These are phyloP conservation scores for Candida sanyaensis DNA, from an alignment of 1,139 yeast genomes.

Conservation along the genomic window DNA sequence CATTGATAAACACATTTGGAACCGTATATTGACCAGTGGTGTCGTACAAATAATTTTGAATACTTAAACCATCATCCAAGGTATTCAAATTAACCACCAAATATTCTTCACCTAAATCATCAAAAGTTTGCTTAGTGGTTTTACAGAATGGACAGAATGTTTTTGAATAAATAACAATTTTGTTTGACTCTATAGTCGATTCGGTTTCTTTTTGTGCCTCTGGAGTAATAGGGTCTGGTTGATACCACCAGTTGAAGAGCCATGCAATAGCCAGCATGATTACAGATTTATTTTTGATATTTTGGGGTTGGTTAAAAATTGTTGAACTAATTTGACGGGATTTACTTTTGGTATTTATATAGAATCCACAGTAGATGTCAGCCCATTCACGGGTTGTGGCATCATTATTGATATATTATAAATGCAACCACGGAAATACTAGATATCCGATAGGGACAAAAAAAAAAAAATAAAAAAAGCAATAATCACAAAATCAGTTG, in stretches of 20 bases:
- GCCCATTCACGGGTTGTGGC: not conserved
- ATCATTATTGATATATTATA: not conserved
- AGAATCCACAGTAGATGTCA: not conserved
- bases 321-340: not conserved
- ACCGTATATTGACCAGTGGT: conserved; percentile 83
- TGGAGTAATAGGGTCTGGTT: conserved; percentile 3
- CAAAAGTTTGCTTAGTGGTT: conserved; percentile 20
- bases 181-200: not conserved
- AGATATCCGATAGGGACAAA: not conserved
- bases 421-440: not conserved
- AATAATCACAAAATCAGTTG: too few relatives aligned
- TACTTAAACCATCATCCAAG: conserved; percentile 21
- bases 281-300: not conserved
- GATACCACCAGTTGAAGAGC: conserved; percentile 5
- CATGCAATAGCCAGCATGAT: conserved; percentile 1
- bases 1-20: conserved; percentile 79
- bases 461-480: too few relatives aligned
- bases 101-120: conserved; percentile 15
- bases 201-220: conserved; percentile 2
- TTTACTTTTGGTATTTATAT: not conserved
- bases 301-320: not conserved
- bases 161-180: conserved; percentile 13
- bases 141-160: conserved; percentile 27
- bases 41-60: conserved; percentile 68
- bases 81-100: conserved; percentile 23